Evolutionary conservation across 139 green algal genomes (phyloP), one percentile per base, ranked within the genome.

Genomic region (Closterium sp.): DNA sequence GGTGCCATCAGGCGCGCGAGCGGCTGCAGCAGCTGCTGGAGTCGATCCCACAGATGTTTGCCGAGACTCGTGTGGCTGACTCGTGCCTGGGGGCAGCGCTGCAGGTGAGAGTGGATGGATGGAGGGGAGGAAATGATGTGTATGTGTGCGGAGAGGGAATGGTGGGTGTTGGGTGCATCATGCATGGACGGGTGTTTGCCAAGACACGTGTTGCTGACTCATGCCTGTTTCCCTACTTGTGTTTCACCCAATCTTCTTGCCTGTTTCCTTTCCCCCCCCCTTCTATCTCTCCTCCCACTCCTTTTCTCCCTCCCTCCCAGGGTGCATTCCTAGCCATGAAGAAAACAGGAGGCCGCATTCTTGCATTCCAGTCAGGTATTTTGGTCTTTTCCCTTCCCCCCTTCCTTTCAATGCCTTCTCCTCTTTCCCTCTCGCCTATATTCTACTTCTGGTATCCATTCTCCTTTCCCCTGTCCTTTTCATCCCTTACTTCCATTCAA

Each of bases 271-370:
- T 29, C 4, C 4, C 27, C n/a, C 87, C 4, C 87, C 34, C 4
- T n/a, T 90, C 5, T n/a, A 9, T 13, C n/a, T 90, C n/a, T 4
- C n/a, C 34, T 3, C 87, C 62, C 4, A 28, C 62, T 13, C 9
- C 87, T 9, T 5, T 90, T 13, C 62, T 84, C 6, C 88, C 30
- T 7, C 24, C 62, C 62, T 79, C 62, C 91, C 38, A 94, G 96
- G 97, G 97, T 0, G 97, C 97, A 13, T 98, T 97, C 94, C 91
- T 98, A 89, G 95, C 97, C 13, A 97, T 99, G 34, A 95, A 96
- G 45, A 19, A 97, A 91, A 95, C 97, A 13, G 98, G 98, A 34
- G 98, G 98, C 94, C 98, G 98, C 95, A 93, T 99, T 89, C 94
- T 99, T 93, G 94, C 98, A 31, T 99, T 99, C 95, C 91, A 94